Percentiles rank a stretch among this genome's conserved stretches.
phyloP scores from a whole-genome alignment of 768 basidiomycete species.

The Pseudohyphozyma bogoriensis region DNA sequence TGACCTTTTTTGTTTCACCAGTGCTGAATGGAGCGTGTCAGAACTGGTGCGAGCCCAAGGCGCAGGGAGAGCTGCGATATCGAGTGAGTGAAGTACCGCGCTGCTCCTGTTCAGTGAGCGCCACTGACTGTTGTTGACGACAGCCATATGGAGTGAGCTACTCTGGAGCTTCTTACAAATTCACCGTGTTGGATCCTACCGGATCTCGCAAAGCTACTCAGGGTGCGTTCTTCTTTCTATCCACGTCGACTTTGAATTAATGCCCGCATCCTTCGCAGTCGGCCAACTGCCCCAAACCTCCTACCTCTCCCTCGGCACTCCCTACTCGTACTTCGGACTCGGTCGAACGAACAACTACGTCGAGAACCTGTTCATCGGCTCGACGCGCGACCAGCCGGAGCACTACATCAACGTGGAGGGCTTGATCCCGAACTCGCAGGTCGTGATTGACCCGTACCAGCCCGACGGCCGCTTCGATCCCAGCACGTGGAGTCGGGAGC shows the following conservation, averaged over 20 bases:
- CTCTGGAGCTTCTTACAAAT: slow-evolving; percentile 91
- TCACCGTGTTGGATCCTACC: slow-evolving; percentile 84
- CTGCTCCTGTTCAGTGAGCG: background rate
- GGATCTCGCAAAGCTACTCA: slow-evolving; percentile 83
- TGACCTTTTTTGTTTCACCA: slow-evolving; percentile 34
- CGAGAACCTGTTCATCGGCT: slow-evolving; percentile 93
- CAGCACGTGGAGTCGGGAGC: slow-evolving; percentile 63
- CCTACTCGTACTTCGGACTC: slow-evolving; percentile 91
- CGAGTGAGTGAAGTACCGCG: slow-evolving; percentile 48
- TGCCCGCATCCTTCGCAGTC: slow-evolving; percentile 44
- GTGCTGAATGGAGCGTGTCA: slow-evolving; percentile 89
- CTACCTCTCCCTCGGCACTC: slow-evolving; percentile 79
- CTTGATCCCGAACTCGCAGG: slow-evolving; percentile 91
- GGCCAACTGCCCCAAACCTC: slow-evolving; percentile 86
- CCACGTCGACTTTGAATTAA: background rate
- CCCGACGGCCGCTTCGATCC: slow-evolving; percentile 42
- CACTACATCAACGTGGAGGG: slow-evolving; percentile 92
- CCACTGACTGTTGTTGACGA: slow-evolving; percentile 1
- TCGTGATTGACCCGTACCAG: slow-evolving; percentile 75
- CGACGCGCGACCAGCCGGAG: slow-evolving; percentile 56
- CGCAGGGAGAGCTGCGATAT: slow-evolving; percentile 52
- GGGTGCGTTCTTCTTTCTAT: slow-evolving; percentile 43
- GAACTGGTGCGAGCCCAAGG: slow-evolving; percentile 58
- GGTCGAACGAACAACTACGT: slow-evolving; percentile 99
- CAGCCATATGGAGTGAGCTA: slow-evolving; percentile 91